phyloP scores from a whole-genome alignment of 2,329 filamentous ascomycete species.

The Aspergillus fumigatus region DNA sequence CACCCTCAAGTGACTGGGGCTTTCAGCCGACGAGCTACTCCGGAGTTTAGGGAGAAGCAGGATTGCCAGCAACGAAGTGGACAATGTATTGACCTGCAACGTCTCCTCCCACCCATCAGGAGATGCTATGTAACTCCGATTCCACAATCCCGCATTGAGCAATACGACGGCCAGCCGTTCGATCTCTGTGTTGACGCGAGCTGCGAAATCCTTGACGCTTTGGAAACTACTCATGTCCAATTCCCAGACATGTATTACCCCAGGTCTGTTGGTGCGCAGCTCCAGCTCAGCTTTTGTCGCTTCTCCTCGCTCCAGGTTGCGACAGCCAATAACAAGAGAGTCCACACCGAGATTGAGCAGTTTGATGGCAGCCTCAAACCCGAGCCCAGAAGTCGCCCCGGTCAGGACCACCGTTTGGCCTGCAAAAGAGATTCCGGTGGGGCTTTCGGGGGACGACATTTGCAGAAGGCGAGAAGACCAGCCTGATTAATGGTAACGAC shows the following conservation, averaged over 20 bases:
- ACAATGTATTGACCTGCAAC: slow-evolving; percentile 56
- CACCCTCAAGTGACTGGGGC: slow-evolving; percentile 41
- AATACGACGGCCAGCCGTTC: slow-evolving; percentile 42
- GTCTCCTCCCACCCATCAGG: slow-evolving; percentile 48
- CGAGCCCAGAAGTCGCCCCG: slow-evolving; percentile 49
- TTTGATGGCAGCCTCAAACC: slow-evolving; percentile 48
- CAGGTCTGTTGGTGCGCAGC: slow-evolving; percentile 23
- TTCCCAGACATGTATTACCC: slow-evolving; percentile 41
- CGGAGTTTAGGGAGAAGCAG: slow-evolving; percentile 48
- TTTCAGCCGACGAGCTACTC: slow-evolving; percentile 26
- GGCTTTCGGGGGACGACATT: slow-evolving; percentile 34
- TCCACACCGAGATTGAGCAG: slow-evolving; percentile 40
- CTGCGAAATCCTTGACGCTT: slow-evolving; percentile 42
- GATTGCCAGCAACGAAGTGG: slow-evolving; percentile 51
- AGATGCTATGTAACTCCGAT: slow-evolving; percentile 32
- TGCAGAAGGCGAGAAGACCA: slow-evolving; percentile 26
- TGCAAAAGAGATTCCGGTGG: slow-evolving; percentile 35
- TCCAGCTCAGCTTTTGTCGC: slow-evolving; percentile 38
- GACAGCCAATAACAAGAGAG: slow-evolving; percentile 45
- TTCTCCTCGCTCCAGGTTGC: slow-evolving; percentile 41
- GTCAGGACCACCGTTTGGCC: slow-evolving; percentile 48
- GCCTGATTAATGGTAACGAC: slow-evolving; percentile 18
- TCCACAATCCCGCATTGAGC: slow-evolving; percentile 44
- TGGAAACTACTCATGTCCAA: slow-evolving; percentile 46
- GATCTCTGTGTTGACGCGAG: slow-evolving; percentile 33